Percentiles rank a stretch among this genome's conserved stretches.
Evolutionary conservation across 2,329 filamentous ascomycete species (phyloP).

Genomic region (Pseudogymnoascus sp.): DNA sequence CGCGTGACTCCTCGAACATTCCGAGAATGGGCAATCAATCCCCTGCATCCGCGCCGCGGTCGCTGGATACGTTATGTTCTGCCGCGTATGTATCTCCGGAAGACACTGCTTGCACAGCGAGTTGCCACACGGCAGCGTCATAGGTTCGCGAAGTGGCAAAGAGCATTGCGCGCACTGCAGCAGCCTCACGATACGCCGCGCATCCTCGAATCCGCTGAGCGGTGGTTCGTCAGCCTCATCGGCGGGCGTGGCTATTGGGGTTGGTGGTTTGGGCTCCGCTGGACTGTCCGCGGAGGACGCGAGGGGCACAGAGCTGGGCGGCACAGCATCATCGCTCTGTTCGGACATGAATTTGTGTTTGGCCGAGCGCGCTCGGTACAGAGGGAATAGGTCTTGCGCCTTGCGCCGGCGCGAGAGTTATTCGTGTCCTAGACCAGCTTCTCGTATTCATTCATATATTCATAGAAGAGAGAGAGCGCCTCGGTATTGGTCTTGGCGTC

Average conservation of each 20-base stretch:
- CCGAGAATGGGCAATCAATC: slow-evolving; percentile 62
- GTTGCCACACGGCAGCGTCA: slow-evolving; percentile 74
- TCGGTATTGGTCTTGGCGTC: slow-evolving; percentile 7
- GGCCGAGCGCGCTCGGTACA: background rate
- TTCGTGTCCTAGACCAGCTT: slow-evolving; percentile 1
- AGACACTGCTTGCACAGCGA: slow-evolving; percentile 69
- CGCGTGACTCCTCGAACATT: slow-evolving; percentile 64
- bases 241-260: background rate
- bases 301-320: slow-evolving; percentile 7
- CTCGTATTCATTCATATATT: background rate
- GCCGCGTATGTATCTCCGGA: slow-evolving; percentile 54
- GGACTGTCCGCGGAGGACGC: background rate
- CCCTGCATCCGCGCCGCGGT: slow-evolving; percentile 56
- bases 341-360: slow-evolving; percentile 7
- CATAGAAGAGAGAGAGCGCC: background rate
- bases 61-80: slow-evolving; percentile 69
- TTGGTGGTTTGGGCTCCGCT: background rate
- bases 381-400: background rate
- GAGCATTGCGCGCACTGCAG: slow-evolving; percentile 73
- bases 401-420: background rate
- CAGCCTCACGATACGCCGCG: slow-evolving; percentile 49
- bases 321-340: slow-evolving; percentile 6
- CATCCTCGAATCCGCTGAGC: background rate
- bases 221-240: background rate
- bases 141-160: slow-evolving; percentile 54